phyloP scores from a whole-genome alignment of 768 basidiomycete genomes.

The Mycena capillaripes region DNA sequence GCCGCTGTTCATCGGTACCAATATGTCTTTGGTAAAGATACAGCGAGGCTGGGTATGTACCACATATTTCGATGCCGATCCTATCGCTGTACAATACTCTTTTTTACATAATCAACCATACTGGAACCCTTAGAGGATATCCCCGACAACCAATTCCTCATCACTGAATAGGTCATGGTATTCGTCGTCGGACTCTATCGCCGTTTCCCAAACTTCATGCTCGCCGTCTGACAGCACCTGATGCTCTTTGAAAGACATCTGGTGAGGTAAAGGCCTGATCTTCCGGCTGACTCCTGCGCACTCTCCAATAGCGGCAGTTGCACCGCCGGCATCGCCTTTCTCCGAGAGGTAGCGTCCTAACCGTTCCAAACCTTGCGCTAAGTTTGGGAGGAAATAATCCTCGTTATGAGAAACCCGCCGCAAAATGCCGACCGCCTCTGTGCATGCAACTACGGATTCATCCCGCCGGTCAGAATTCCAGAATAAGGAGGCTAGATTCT shows the following conservation, averaged over 20 bases:
- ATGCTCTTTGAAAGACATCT: not conserved
- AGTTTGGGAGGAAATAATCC: not conserved
- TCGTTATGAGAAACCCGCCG: not conserved
- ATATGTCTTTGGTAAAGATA: no score
- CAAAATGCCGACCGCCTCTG: constrained; percentile 3
- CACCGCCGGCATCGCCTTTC: not conserved
- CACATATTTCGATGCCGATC: no score
- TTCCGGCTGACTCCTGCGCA: not conserved
- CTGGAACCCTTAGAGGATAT: no score
- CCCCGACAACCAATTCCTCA: no score
- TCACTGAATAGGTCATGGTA: no score
- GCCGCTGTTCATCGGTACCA: no score
- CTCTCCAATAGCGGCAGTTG: not conserved
- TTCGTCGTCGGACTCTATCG: no score
- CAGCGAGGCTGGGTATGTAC: no score
- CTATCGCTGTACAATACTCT: no score
- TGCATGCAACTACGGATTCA: not conserved
- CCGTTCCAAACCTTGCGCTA: not conserved
- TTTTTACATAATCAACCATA: no score
- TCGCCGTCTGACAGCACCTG: no score
- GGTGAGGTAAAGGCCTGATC: not conserved
- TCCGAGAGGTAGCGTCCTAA: not conserved
- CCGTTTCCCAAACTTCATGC: no score
- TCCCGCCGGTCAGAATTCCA: not conserved
- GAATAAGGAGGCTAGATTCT: not conserved